Evolutionary conservation across 768 basidiomycete genomes (phyloP), one percentile per base, ranked within the genome.

Genomic region (Leccinum arenicola): DNA sequence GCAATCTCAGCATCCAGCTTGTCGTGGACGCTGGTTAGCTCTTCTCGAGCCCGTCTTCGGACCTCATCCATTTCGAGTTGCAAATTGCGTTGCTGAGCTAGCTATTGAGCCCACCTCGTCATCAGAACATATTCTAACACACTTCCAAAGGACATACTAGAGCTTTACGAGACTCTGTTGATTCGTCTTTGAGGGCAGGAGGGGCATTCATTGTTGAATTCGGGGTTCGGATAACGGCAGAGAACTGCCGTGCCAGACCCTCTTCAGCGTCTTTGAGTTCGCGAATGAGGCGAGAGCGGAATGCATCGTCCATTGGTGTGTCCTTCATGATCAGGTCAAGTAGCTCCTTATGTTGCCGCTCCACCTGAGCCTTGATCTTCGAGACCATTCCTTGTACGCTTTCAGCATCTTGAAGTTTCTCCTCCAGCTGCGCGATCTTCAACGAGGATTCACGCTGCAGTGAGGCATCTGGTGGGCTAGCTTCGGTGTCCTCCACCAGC

Each of bases 291-390:
- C 82, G 80, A 21, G 79, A 75, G 52, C 86, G 84, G 78, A 90
- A 86, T 4, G 78, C 74, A 35, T 81, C 80, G 60, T 89, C 88
- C 38, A 79, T 77, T 9, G 85, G 81, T 11, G 78, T 79, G 52
- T 78, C 81, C 49, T 76, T 77, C 74, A 82, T 77, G 55, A 90
- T 82, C 23, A 89, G 76, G n/a, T 82, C 77, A 5, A 87, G 83
- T 45, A 91, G 81, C 61, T 91, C 88, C n/a, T 81, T 80, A 66
- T 89, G 88, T 55, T 89, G 87, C 15, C 79, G 80, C 63, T 85
- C 84, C 31, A 89, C 80, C 50, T 80, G 83, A 38, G 84, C 83
- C 63, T 79, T 82, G 64, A 89, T 85, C 62, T 78, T 80, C 3
- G 80, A 71, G 3, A 81, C 80, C 27, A 80, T 82, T 3, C 75